These are phyloP conservation scores for Chlamydomonas applanata DNA, from an alignment of 139 green algal species.

Conservation along the genomic window DNA sequence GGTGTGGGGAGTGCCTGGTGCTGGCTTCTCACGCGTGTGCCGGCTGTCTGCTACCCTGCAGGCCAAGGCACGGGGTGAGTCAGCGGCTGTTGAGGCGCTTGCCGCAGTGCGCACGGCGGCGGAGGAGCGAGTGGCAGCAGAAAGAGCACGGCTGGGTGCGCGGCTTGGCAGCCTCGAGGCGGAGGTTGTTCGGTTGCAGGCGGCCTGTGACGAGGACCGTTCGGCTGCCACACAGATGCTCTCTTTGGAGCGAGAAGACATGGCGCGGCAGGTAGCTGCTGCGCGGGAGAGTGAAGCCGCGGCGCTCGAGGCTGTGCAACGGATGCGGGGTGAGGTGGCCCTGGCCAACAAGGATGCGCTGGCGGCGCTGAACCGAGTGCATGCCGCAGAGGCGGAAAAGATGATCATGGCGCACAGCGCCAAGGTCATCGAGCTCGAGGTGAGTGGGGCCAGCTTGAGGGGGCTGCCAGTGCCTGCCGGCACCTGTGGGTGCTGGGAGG, in stretches of 20 bases:
- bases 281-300: not conserved
- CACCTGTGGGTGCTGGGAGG: no score
- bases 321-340: not conserved
- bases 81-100: not conserved
- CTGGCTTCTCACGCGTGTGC: no score
- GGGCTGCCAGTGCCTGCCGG: no score
- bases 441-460: no score
- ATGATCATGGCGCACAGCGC: no score
- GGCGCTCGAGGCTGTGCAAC: not conserved
- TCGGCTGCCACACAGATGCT: not conserved
- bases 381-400: not conserved
- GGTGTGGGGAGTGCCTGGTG: no score
- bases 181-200: constrained; percentile 17
- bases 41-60: not conserved
- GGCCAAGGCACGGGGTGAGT: constrained; percentile 1
- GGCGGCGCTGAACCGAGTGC: not conserved
- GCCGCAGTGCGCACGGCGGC: constrained; percentile 2
- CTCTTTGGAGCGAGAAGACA: not conserved
- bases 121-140: constrained; percentile 29
- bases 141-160: constrained; percentile 14
- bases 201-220: not conserved
- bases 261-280: not conserved
- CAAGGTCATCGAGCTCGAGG: no score
- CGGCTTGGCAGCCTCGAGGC: constrained; percentile 18
- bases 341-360: no score